Evolutionary conservation across 805 yeast genomes (phyloP).

Genomic region (Alloascoidea africana): DNA sequence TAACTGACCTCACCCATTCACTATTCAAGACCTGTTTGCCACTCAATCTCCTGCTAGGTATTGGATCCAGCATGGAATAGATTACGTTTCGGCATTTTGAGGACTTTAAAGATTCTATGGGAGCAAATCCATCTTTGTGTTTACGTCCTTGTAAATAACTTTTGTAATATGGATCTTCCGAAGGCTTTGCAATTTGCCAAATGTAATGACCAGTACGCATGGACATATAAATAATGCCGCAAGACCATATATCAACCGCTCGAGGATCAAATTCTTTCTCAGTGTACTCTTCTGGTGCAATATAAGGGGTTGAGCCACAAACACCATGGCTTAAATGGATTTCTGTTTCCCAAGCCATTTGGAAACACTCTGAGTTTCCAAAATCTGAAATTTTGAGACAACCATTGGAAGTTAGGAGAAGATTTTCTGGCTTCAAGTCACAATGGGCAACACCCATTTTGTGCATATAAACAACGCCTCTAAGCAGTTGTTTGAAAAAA

Average conservation of each 20-base stretch:
- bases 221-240: conserved; percentile 63
- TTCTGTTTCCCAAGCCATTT: conserved; percentile 78
- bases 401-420: conserved; percentile 53
- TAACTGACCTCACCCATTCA: conserved; percentile 92
- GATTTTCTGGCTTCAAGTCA: conserved; percentile 82
- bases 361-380: conserved; percentile 83
- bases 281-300: conserved; percentile 78
- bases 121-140: conserved; percentile 78
- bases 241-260: conserved; percentile 79
- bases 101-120: conserved; percentile 72
- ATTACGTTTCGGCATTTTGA: conserved; percentile 88
- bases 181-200: conserved; percentile 68
- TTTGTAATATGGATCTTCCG: conserved; percentile 66
- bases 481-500: conserved; percentile 71
- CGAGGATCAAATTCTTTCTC: conserved; percentile 54
- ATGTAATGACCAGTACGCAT: conserved; percentile 88
- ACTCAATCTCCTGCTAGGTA: conserved; percentile 73
- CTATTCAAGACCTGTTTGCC: conserved; percentile 79
- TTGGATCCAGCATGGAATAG: conserved; percentile 86
- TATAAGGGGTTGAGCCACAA: conserved; percentile 82
- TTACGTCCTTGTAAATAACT: conserved; percentile 67
- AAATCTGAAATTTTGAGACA: conserved; percentile 66
- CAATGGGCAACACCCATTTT: conserved; percentile 89
- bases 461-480: conserved; percentile 78
- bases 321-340: conserved; percentile 55